Percentiles rank a stretch among this genome's conserved stretches.
These are phyloP conservation scores for Populus trichocarpa DNA, from an alignment of 441 rosid genomes.

Conservation along the genomic window DNA sequence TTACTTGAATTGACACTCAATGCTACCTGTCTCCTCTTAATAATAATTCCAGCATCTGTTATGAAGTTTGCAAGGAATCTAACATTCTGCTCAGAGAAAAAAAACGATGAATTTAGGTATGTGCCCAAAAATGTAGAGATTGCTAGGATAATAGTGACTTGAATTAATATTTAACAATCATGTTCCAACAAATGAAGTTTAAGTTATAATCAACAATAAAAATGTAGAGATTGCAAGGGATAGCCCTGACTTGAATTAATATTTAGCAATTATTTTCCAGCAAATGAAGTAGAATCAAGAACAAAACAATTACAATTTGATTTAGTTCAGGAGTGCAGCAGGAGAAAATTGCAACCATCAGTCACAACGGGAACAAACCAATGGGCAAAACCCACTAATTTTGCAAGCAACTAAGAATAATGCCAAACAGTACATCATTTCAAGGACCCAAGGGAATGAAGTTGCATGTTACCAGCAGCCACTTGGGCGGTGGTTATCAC, in stretches of 20 bases:
- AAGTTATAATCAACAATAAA: not conserved
- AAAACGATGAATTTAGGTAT: slow-evolving; percentile 3
- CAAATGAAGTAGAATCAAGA: not conserved
- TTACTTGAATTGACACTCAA: not conserved
- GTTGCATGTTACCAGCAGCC: not conserved
- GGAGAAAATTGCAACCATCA: not conserved
- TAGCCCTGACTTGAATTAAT: too few species aligned
- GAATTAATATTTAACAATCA: not conserved
- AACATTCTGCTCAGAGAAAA: slow-evolving; percentile 58
- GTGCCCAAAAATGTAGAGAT: not conserved
- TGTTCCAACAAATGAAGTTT: not conserved
- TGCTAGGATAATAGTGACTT: too few species aligned
- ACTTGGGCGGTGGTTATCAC: not conserved
- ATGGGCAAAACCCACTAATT: not conserved
- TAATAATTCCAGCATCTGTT: slow-evolving; percentile 77
- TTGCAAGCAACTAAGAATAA: not conserved
- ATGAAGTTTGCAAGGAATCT: slow-evolving; percentile 72
- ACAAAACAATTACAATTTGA: not conserved
- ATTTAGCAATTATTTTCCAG: not conserved
- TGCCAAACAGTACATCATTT: not conserved
- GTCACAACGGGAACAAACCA: not conserved
- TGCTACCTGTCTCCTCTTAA: slow-evolving; percentile 69
- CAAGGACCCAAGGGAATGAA: not conserved
- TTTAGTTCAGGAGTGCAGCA: not conserved
- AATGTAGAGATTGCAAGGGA: too few species aligned